Evolutionary conservation across 1,139 yeast species (phyloP).

Genomic region (Eremothecium sinecaudum): DNA sequence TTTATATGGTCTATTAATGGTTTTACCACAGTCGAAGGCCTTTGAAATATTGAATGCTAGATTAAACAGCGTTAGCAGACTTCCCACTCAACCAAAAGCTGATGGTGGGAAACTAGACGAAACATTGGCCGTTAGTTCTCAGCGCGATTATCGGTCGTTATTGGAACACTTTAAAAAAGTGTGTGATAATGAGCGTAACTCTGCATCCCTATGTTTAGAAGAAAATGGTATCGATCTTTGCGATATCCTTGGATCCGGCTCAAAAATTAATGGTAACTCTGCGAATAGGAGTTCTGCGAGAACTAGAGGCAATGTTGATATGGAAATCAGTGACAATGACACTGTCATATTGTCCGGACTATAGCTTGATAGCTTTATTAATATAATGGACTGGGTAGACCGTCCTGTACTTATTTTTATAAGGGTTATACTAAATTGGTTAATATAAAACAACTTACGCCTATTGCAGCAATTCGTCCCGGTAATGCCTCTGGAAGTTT

Average conservation of each 20-base stretch:
- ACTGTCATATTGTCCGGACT: too few relatives aligned
- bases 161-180: conserved; percentile 24
- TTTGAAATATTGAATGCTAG: conserved; percentile 73
- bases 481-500: conserved; percentile 56
- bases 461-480: conserved; percentile 48
- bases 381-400: too few relatives aligned
- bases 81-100: conserved; percentile 14
- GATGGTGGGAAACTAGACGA: conserved; percentile 17
- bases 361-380: too few relatives aligned
- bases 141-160: conserved; percentile 20
- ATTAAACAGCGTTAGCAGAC: conserved; percentile 36
- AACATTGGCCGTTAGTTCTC: conserved; percentile 19
- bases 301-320: too few relatives aligned
- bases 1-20: conserved; percentile 85
- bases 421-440: too few relatives aligned
- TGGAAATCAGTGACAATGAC: too few relatives aligned
- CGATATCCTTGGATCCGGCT: conserved; percentile 6
- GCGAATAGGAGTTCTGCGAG: too few relatives aligned
- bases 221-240: conserved; percentile 7
- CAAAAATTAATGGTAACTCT: too few relatives aligned
- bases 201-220: conserved; percentile 1
- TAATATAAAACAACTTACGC: too few relatives aligned
- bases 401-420: too few relatives aligned
- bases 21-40: conserved; percentile 92
- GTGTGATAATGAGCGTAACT: conserved; percentile 12